phyloP scores from a whole-genome alignment of 768 basidiomycete species.

The Leccinum subtestaceum region DNA sequence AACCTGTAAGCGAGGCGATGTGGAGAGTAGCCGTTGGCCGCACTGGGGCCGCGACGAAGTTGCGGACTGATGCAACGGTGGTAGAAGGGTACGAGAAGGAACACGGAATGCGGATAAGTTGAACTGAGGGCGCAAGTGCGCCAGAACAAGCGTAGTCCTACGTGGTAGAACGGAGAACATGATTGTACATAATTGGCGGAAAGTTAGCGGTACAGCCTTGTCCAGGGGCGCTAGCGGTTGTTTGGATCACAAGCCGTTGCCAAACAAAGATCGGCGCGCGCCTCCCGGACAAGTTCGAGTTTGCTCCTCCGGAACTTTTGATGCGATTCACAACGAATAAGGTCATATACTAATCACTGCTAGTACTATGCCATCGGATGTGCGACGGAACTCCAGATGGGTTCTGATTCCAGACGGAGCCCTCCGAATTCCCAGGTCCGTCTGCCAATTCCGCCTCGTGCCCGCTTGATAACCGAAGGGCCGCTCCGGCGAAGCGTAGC shows the following conservation, averaged over 20 bases:
- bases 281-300: no score
- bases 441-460: constrained; percentile 7
- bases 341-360: background rate
- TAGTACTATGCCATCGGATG: background rate
- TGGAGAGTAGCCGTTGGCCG: constrained; percentile 19
- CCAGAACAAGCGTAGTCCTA: constrained; percentile 2
- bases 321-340: background rate
- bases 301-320: background rate
- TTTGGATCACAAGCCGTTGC: constrained; percentile 13
- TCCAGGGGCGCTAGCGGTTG: background rate
- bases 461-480: constrained; percentile 17
- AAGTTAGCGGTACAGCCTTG: background rate
- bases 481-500: constrained; percentile 4
- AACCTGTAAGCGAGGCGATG: constrained; percentile 15
- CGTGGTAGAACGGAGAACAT: constrained; percentile 11
- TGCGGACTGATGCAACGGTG: background rate
- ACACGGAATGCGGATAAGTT: background rate
- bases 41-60: background rate
- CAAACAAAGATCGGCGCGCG: constrained; percentile 9
- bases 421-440: constrained; percentile 9
- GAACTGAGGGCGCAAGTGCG: constrained; percentile 1
- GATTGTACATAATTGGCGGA: background rate
- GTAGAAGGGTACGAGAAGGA: background rate
- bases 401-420: background rate
- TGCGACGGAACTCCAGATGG: background rate